Base-by-base conservation (phyloP, 2,329 filamentous ascomycete genomes). In the Colletotrichum aenigma region DNA sequence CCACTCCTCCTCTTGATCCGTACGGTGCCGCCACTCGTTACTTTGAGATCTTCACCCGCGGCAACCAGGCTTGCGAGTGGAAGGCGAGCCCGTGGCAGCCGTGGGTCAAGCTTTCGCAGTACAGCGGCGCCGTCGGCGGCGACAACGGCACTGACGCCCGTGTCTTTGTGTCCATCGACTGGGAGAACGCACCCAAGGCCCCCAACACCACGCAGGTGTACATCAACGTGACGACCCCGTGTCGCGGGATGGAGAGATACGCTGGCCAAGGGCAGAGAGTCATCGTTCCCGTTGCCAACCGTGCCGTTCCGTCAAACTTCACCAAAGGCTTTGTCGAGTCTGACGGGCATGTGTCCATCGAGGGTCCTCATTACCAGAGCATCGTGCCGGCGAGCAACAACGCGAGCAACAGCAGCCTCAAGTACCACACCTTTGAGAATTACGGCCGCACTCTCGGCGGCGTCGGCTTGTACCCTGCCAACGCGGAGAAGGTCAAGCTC, bases 21-120 rank as follows among this genome's bases (percentile, higher is more conserved):
- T 93, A 92, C 72, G 91, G 91, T 2, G 86, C 88, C 0, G 79
- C 82, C 2, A 87, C 85, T 0, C 87, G 92, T 52, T 94, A 90
- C 86, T 90, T 94, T 69, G 93, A 94, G 26, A 85, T 94, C 32
- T 94, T 91, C 79, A 89, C 88, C 8, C 88, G 91, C 4, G 92
- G 92, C 16, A 88, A 87, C 1, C 82, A 86, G 4, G 83, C 85
- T 9, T 91, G 91, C 75, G 82, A 86, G 64, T 93, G 91, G 87
- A 85, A 82, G 6, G 86, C 90, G n/a, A 83, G 86, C 1, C 82
- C 88, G 2, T 84, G 85, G 61, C 81, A 86, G 15, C 78, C 87
- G 2, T 93, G 90, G 84, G 82, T 94, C 4, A 85, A 85, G 64
- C 85, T 92, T 8, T 89, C 87, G 3, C 85, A 87, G 58, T 85